Evolutionary conservation across 257 asterid species (phyloP).

Genomic region (Solanum sejunctum): DNA sequence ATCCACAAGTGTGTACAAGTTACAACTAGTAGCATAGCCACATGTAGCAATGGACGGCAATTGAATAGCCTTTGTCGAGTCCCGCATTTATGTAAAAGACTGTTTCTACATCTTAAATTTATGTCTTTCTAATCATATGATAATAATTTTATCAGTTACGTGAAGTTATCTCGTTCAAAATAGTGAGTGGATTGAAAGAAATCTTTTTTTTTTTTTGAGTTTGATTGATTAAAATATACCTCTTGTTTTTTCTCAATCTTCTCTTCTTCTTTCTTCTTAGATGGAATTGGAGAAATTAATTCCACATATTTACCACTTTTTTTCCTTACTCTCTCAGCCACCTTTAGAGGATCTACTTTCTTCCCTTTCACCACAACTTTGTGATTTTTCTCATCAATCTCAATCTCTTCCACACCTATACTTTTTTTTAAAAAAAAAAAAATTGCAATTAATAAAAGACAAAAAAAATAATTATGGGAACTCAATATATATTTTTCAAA

Average conservation of each 20-base stretch:
- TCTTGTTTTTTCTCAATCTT: constrained; percentile 22
- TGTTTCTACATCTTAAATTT: not conserved
- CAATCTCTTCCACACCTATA: constrained; percentile 47
- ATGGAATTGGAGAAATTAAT: constrained; percentile 33
- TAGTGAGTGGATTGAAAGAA: too few species aligned
- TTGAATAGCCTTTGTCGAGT: not conserved
- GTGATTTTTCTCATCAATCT: constrained; percentile 36
- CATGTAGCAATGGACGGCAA: too few species aligned
- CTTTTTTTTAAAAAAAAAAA: not conserved
- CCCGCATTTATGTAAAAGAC: not conserved
- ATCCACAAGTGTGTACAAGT: not conserved
- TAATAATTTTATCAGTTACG: not conserved
- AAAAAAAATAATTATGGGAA: not conserved
- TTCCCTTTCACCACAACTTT: constrained; percentile 44
- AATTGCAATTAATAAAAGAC: not conserved
- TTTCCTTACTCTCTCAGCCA: constrained; percentile 43
- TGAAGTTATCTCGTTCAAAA: not conserved
- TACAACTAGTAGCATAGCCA: too few species aligned
- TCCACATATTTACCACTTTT: constrained; percentile 53
- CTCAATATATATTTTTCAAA: not conserved
- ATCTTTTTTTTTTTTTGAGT: too few species aligned
- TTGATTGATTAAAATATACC: not conserved
- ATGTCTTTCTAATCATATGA: not conserved
- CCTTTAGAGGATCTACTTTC: constrained; percentile 43
- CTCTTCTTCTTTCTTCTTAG: constrained; percentile 12